A percentile compares a stretch with the other conserved stretches of the same genome.
These are phyloP conservation scores for Dothistroma septosporum DNA, from an alignment of 2,329 filamentous ascomycete genomes.

Conservation along the genomic window DNA sequence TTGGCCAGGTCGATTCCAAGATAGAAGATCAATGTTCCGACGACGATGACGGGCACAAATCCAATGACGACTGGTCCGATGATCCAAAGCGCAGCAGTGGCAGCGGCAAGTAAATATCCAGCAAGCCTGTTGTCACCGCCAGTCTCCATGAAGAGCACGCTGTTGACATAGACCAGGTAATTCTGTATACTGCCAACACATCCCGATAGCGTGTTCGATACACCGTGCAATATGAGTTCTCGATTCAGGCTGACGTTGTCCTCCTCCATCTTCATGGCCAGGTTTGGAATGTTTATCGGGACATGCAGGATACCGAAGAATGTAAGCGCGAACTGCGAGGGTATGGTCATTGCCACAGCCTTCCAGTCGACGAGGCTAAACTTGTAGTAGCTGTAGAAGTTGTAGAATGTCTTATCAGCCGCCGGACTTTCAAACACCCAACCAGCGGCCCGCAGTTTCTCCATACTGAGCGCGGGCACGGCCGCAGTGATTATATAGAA, in stretches of 20 bases:
- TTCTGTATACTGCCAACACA: slow-evolving; percentile 85
- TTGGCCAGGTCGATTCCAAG: slow-evolving; percentile 87
- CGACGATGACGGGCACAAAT: slow-evolving; percentile 94
- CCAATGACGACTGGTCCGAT: slow-evolving; percentile 85
- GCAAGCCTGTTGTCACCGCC: slow-evolving; percentile 84
- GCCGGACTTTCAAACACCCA: slow-evolving; percentile 92
- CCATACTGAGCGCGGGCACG: slow-evolving; percentile 63
- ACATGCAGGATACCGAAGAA: slow-evolving; percentile 98
- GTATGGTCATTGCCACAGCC: slow-evolving; percentile 77
- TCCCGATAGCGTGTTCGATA: slow-evolving; percentile 88
- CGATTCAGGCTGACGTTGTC: slow-evolving; percentile 88
- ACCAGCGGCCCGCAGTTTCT: slow-evolving; percentile 64
- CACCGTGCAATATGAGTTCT: slow-evolving; percentile 86
- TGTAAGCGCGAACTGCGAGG: slow-evolving; percentile 92
- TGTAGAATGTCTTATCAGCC: slow-evolving; percentile 87
- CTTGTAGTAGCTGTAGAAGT: slow-evolving; percentile 91
- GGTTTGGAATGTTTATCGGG: slow-evolving; percentile 92
- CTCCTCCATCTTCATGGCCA: slow-evolving; percentile 85
- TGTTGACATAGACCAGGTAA: slow-evolving; percentile 96
- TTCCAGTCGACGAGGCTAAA: slow-evolving; percentile 64
- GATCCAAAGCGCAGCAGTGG: slow-evolving; percentile 77
- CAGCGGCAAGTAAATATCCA: slow-evolving; percentile 74
- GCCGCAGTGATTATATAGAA: slow-evolving; percentile 75
- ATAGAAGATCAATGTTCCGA: slow-evolving; percentile 90
- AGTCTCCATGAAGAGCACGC: slow-evolving; percentile 90